Conservation (phyloP, 2,329 filamentous ascomycete species). For the Scortechinia acanthostroma region DNA sequence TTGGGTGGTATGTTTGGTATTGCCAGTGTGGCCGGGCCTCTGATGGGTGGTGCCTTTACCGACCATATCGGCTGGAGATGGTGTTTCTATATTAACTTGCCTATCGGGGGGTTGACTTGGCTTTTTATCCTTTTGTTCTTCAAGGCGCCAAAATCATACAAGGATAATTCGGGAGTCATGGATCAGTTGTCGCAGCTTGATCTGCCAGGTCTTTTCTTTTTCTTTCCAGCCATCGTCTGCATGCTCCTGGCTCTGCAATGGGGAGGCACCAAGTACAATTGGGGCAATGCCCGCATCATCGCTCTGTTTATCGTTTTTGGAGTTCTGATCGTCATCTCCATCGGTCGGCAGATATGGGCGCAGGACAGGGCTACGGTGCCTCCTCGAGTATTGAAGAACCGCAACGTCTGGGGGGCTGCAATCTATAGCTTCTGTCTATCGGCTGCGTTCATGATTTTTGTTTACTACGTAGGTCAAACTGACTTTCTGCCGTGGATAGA, state of each 20-base stretch:
- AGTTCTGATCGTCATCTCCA: conserved; percentile 20
- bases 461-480: conserved; percentile 19
- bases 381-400: conserved; percentile 27
- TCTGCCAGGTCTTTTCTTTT: conserved; percentile 17
- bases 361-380: conserved; percentile 32
- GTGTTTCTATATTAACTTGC: conserved; percentile 30
- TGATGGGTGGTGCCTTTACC: conserved; percentile 22
- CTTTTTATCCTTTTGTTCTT: conserved; percentile 19
- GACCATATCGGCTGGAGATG: conserved; percentile 26
- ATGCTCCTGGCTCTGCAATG: conserved; percentile 39
- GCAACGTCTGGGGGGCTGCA: conserved; percentile 21
- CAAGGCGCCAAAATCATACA: conserved; percentile 8
- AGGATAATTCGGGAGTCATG: conserved; percentile 8
- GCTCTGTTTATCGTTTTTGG: conserved; percentile 23
- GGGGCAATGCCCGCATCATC: conserved; percentile 26
- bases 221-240: conserved; percentile 27
- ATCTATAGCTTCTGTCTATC: conserved; percentile 25
- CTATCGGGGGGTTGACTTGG: conserved; percentile 19
- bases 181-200: conserved; percentile 15
- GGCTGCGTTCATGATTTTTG: conserved; percentile 14
- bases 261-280: conserved; percentile 29
- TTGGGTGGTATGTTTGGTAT: conserved; percentile 1
- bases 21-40: neutral
- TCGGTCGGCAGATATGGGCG: conserved; percentile 23
- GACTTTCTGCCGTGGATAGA: neutral